phyloP scores from a whole-genome alignment of 148 eudicot species.

The Fagopyrum esculentum region DNA sequence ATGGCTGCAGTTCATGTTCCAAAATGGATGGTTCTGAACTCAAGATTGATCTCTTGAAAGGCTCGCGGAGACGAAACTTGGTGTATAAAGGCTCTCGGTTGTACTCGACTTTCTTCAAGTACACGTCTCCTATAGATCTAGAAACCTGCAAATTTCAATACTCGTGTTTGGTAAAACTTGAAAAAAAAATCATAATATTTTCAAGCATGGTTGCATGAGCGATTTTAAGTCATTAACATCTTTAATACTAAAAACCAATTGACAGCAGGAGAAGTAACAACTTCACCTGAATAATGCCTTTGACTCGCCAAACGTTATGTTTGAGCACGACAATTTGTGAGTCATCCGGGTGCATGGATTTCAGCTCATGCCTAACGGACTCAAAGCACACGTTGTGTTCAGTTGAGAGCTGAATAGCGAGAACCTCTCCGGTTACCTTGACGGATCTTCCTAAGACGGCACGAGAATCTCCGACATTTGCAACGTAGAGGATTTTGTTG shows the following conservation, averaged over 20 bases:
- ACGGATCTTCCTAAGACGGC: slow-evolving; percentile 76
- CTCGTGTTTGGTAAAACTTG: too few relatives aligned
- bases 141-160: slow-evolving; percentile 39
- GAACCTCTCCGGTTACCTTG: slow-evolving; percentile 66
- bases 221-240: too few relatives aligned
- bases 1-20: slow-evolving; percentile 47
- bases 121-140: slow-evolving; percentile 76
- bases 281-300: slow-evolving; percentile 77
- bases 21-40: slow-evolving; percentile 70
- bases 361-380: slow-evolving; percentile 71
- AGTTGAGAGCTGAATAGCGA: slow-evolving; percentile 62
- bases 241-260: too few relatives aligned
- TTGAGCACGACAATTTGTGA: slow-evolving; percentile 71
- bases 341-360: slow-evolving; percentile 71
- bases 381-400: slow-evolving; percentile 77
- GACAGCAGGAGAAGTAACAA: neutral
- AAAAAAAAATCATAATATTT: too few relatives aligned
- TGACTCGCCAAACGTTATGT: slow-evolving; percentile 88
- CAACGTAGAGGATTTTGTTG: too few relatives aligned
- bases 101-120: slow-evolving; percentile 65
- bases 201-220: too few relatives aligned
- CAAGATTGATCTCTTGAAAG: slow-evolving; percentile 64
- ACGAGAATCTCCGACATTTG: slow-evolving; percentile 59
- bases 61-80: slow-evolving; percentile 71
- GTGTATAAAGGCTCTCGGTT: slow-evolving; percentile 67